Percentiles rank a stretch among this genome's conserved stretches.
These are phyloP conservation scores for Gloeophyllum trabeum DNA, from an alignment of 768 basidiomycete genomes.

Conservation along the genomic window DNA sequence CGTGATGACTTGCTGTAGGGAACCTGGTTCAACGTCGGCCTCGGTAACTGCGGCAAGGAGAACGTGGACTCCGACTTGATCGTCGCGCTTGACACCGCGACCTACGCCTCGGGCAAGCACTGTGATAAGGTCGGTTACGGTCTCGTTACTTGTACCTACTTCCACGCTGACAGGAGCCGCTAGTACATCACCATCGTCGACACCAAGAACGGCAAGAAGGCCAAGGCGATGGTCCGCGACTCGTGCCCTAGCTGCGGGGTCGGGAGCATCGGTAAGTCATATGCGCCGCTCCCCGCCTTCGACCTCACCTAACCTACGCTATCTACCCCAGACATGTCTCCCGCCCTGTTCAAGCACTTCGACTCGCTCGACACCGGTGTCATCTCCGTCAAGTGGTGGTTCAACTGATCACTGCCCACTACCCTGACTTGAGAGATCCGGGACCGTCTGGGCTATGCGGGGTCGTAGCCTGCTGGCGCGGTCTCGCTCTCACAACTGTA, in stretches of 20 bases:
- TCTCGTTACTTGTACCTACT: too few relatives aligned
- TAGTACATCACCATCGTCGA: constrained; percentile 41
- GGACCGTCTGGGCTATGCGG: too few relatives aligned
- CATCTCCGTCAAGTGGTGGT: neutral
- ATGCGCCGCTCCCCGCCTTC: too few relatives aligned
- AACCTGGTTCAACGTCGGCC: constrained; percentile 51
- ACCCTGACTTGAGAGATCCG: too few relatives aligned
- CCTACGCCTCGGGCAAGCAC: constrained; percentile 42
- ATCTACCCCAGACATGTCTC: constrained; percentile 54
- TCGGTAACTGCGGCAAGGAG: constrained; percentile 52
- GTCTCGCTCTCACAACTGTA: too few relatives aligned
- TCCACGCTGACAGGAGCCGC: too few relatives aligned
- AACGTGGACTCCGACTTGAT: constrained; percentile 41
- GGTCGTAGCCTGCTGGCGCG: too few relatives aligned
- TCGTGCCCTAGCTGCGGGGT: constrained; percentile 44
- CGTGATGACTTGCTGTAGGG: too few relatives aligned
- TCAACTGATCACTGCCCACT: too few relatives aligned
- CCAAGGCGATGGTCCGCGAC: constrained; percentile 41
- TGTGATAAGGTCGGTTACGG: constrained; percentile 37
- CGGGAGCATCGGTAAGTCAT: constrained; percentile 47
- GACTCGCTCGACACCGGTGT: constrained; percentile 10
- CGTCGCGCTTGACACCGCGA: constrained; percentile 45
- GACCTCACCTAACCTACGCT: too few relatives aligned
- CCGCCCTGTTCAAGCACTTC: constrained; percentile 43
- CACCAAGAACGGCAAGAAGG: constrained; percentile 35